Percentiles rank a stretch among this genome's conserved stretches.
Conservation (phyloP, 495 filamentous ascomycete genomes). For the Podospora conica region DNA sequence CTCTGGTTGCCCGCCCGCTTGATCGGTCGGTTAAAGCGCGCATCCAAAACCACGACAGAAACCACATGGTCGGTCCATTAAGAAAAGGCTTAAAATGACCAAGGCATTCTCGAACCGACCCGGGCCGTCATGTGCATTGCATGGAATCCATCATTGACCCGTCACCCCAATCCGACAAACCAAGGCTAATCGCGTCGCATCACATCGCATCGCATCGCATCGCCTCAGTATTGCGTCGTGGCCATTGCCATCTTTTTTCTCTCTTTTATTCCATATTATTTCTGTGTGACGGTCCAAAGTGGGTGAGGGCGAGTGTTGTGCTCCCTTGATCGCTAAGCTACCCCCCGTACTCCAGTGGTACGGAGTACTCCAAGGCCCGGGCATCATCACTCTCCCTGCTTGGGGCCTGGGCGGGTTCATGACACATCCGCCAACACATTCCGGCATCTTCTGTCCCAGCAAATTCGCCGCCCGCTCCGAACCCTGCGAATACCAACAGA, state of each 20-base stretch:
- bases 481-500: neutral
- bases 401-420: neutral
- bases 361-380: too few relatives aligned
- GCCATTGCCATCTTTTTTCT: neutral
- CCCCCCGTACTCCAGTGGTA: too few relatives aligned
- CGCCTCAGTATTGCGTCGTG: neutral
- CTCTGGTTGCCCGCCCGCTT: too few relatives aligned
- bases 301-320: neutral
- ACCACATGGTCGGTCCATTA: neutral
- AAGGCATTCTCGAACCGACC: neutral
- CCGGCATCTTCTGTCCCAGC: neutral
- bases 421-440: neutral
- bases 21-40: neutral
- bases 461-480: neutral
- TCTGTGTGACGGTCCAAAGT: neutral
- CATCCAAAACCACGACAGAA: neutral
- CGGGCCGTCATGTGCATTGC: neutral
- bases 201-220: neutral
- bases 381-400: neutral
- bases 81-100: neutral
- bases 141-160: neutral
- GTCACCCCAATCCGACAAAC: neutral
- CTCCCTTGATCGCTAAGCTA: neutral
- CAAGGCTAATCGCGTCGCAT: neutral
- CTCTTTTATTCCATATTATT: neutral